These are phyloP conservation scores for Anthracocystis setariae DNA, from an alignment of 1,284 basidiomycete species.

Conservation along the genomic window DNA sequence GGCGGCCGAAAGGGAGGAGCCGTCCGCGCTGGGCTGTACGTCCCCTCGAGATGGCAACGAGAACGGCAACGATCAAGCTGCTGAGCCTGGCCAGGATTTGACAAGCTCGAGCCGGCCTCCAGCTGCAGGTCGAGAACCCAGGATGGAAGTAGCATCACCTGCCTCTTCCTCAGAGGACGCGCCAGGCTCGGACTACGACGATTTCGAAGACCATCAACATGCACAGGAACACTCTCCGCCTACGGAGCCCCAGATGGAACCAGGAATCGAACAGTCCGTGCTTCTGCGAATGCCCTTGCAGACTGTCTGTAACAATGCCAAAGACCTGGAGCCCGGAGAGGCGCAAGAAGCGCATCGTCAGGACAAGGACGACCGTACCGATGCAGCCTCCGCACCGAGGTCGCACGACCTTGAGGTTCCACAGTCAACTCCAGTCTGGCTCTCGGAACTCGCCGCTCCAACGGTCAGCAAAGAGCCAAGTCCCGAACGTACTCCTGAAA, in stretches of 20 bases:
- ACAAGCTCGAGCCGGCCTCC: not conserved
- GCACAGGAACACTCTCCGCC: not conserved
- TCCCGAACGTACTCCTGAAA: not conserved
- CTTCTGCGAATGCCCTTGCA: not conserved
- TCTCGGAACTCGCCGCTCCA: not conserved
- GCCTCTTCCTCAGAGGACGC: constrained; percentile 39
- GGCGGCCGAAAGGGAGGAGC: not conserved
- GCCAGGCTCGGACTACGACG: constrained; percentile 38
- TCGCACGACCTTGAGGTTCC: not conserved
- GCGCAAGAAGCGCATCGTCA: not conserved
- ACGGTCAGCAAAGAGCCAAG: not conserved
- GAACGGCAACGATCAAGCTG: not conserved
- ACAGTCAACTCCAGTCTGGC: not conserved
- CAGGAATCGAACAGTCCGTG: not conserved
- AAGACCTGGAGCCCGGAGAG: not conserved
- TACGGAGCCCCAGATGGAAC: not conserved
- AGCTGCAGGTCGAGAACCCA: not conserved
- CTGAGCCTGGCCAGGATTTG: not conserved
- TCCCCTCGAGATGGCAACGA: not conserved
- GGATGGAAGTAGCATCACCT: constrained; percentile 19
- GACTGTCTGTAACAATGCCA: not conserved
- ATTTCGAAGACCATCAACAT: constrained; percentile 2
- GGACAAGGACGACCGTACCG: not conserved
- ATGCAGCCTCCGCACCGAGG: not conserved
- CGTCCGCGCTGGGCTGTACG: not conserved